These are phyloP conservation scores for Cyclanthera cordifolia DNA, from an alignment of 306 rosid species.

Conservation along the genomic window DNA sequence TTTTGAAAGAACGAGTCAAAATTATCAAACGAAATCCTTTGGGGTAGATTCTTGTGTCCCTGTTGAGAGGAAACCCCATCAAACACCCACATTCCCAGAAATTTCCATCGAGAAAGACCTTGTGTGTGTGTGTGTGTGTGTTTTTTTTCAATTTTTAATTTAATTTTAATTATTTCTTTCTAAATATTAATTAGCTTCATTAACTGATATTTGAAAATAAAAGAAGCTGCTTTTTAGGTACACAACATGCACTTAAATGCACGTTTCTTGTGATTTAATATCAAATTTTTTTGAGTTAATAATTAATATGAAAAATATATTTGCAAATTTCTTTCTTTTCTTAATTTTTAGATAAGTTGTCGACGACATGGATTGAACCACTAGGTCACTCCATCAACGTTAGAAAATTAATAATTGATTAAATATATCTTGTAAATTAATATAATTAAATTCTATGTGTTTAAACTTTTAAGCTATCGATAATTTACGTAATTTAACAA, in stretches of 20 bases:
- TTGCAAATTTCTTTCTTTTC: background rate
- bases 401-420: too few relatives aligned
- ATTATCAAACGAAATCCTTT: background rate
- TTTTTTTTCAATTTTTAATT: too few relatives aligned
- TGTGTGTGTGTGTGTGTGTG: too few relatives aligned
- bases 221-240: background rate
- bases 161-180: background rate
- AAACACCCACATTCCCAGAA: conserved; percentile 11
- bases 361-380: too few relatives aligned
- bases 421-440: too few relatives aligned
- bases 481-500: too few relatives aligned
- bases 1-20: background rate
- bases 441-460: too few relatives aligned
- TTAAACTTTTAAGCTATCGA: too few relatives aligned
- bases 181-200: background rate
- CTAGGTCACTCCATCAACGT: too few relatives aligned
- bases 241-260: conserved; percentile 2
- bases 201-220: background rate
- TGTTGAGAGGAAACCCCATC: conserved; percentile 1
- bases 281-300: background rate
- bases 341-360: too few relatives aligned
- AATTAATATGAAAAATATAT: background rate
- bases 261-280: conserved; percentile 1
- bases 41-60: conserved; percentile 2
- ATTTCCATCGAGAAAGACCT: conserved; percentile 4